Conservation (phyloP, 1,139 yeast species). For the Yamadazyma diospyri region DNA sequence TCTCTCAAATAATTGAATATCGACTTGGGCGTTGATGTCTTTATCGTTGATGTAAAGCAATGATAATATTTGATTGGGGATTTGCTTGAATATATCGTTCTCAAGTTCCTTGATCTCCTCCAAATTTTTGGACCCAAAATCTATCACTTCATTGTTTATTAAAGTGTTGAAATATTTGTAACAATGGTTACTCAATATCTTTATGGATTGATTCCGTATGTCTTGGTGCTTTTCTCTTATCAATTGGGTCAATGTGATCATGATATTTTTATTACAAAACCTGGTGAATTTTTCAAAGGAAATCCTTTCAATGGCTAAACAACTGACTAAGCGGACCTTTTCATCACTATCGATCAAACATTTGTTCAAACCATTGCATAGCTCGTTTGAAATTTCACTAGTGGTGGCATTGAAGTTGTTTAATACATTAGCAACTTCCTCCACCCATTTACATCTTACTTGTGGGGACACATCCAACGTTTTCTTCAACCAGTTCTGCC, state of each 20-base stretch:
- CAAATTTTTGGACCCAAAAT: conserved; percentile 27
- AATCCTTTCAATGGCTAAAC: conserved; percentile 42
- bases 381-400: conserved; percentile 47
- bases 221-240: conserved; percentile 66
- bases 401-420: conserved; percentile 33
- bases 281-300: conserved; percentile 41
- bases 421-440: conserved; percentile 39
- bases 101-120: conserved; percentile 38
- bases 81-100: conserved; percentile 30
- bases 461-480: conserved; percentile 62
- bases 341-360: conserved; percentile 77
- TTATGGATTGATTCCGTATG: conserved; percentile 63
- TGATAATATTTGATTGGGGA: conserved; percentile 67
- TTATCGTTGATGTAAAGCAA: conserved; percentile 74
- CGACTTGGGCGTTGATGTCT: conserved; percentile 66
- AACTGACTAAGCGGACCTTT: conserved; percentile 63
- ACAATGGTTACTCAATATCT: conserved; percentile 54
- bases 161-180: conserved; percentile 26
- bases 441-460: conserved; percentile 72
- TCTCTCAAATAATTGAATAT: conserved; percentile 55
- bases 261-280: conserved; percentile 44
- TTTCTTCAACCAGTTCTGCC: conserved; percentile 70
- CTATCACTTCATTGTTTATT: conserved; percentile 18
- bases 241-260: conserved; percentile 56
- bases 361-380: conserved; percentile 59